Percentiles rank a stretch among this genome's conserved stretches.
phyloP scores from a whole-genome alignment of 345 rosid genomes.

The Draba incana region DNA sequence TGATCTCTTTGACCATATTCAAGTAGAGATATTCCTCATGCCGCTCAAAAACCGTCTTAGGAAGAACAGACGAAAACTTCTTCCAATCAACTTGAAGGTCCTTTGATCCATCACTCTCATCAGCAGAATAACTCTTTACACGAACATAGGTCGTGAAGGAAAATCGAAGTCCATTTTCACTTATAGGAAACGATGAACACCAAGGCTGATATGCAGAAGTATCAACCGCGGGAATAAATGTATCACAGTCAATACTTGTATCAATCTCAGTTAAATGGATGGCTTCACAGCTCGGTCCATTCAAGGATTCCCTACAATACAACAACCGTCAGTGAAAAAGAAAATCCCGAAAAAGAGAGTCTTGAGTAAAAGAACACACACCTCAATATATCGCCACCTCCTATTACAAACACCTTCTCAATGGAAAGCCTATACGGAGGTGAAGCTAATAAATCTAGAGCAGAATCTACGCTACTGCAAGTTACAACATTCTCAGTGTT shows the following conservation, averaged over 20 bases:
- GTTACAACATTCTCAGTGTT: conserved; percentile 90
- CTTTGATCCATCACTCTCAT: conserved; percentile 43
- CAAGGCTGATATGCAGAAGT: conserved; percentile 77
- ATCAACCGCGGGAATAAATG: conserved; percentile 80
- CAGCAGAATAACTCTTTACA: conserved; percentile 51
- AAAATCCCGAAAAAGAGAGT: conserved; percentile 1
- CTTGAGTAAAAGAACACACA: conserved; percentile 31
- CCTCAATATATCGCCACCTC: conserved; percentile 89
- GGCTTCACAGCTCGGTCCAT: conserved; percentile 81
- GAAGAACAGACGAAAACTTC: conserved; percentile 61
- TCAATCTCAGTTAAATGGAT: conserved; percentile 87
- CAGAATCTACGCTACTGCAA: conserved; percentile 80
- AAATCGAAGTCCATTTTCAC: conserved; percentile 64
- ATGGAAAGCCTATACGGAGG: conserved; percentile 83
- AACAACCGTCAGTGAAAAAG: neutral
- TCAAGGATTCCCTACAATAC: conserved; percentile 71
- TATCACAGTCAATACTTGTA: conserved; percentile 75
- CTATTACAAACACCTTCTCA: conserved; percentile 91
- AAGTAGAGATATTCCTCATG: conserved; percentile 84
- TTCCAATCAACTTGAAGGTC: conserved; percentile 56
- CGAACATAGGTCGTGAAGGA: conserved; percentile 77
- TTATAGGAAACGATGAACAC: conserved; percentile 74
- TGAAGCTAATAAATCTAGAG: conserved; percentile 72
- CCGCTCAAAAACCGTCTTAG: conserved; percentile 75
- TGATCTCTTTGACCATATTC: conserved; percentile 69